A percentile compares a stretch with the other conserved stretches of the same genome.
phyloP scores from a whole-genome alignment of 2,329 filamentous ascomycete species.

The Diplocarpon rosae region DNA sequence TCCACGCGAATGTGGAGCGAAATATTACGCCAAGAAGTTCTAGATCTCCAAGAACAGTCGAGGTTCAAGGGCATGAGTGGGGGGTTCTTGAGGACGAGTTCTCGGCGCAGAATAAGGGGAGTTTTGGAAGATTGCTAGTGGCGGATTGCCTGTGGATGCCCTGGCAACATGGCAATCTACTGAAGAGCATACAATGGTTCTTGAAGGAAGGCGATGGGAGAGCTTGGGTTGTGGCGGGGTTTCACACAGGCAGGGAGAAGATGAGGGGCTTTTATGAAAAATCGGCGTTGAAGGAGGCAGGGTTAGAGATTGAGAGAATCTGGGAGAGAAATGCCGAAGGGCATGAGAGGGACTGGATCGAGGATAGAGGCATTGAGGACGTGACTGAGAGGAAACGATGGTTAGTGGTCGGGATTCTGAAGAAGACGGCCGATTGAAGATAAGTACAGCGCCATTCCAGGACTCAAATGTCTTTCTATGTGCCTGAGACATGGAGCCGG shows the following conservation, averaged over 20 bases:
- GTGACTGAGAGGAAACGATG: conserved; percentile 54
- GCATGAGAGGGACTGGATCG: conserved; percentile 47
- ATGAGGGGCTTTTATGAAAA: conserved; percentile 54
- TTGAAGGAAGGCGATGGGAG: conserved; percentile 34
- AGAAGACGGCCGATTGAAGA: conserved; percentile 9
- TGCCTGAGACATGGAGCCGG: neutral
- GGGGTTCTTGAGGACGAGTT: conserved; percentile 35
- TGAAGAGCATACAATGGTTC: conserved; percentile 51
- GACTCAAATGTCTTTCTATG: neutral
- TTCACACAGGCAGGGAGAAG: conserved; percentile 59
- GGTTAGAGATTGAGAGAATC: conserved; percentile 51
- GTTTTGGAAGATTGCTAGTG: conserved; percentile 53
- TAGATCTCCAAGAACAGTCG: conserved; percentile 19
- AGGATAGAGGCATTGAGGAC: conserved; percentile 51
- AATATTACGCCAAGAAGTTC: conserved; percentile 32
- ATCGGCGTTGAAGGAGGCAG: conserved; percentile 34
- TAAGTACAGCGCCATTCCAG: neutral
- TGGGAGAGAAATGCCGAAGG: conserved; percentile 61
- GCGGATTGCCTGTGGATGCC: conserved; percentile 71
- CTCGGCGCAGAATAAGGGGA: conserved; percentile 24
- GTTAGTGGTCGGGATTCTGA: conserved; percentile 50
- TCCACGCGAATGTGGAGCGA: conserved; percentile 43
- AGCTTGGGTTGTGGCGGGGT: conserved; percentile 57
- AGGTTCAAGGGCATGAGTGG: conserved; percentile 54
- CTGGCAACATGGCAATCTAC: conserved; percentile 57